A percentile compares a stretch with the other conserved stretches of the same genome.
These are phyloP conservation scores for Nemania sp. DNA, from an alignment of 2,329 filamentous ascomycete species.

Conservation along the genomic window DNA sequence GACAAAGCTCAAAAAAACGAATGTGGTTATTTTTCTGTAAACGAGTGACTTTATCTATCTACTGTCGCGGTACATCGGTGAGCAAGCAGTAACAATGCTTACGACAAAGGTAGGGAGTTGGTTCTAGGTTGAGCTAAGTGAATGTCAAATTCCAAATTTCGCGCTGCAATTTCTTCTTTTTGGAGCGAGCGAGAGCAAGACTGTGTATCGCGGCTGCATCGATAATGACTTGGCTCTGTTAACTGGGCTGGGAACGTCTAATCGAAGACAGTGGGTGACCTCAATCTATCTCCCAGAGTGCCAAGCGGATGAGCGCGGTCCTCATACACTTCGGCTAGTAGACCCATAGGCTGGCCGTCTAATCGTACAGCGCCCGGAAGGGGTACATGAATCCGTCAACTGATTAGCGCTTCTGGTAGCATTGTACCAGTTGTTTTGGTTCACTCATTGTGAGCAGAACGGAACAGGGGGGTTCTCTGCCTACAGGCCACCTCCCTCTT, in stretches of 20 bases:
- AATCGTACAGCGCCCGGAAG: too few species aligned
- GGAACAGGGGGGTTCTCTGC: slow-evolving; percentile 2
- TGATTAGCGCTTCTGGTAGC: neutral
- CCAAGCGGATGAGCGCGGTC: neutral
- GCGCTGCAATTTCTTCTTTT: slow-evolving; percentile 3
- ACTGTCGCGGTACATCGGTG: slow-evolving; percentile 1
- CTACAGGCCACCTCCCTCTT: slow-evolving; percentile 6
- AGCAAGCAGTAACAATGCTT: neutral
- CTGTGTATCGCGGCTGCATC: neutral
- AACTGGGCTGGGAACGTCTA: neutral
- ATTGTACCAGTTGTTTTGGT: slow-evolving; percentile 1
- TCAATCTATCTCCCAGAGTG: neutral
- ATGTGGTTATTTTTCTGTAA: too few species aligned
- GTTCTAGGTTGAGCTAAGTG: neutral
- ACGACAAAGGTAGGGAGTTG: neutral
- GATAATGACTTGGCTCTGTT: slow-evolving; percentile 2
- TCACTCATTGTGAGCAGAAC: too few species aligned
- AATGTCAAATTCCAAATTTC: slow-evolving; percentile 12
- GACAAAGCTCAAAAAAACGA: too few species aligned
- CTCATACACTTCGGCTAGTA: slow-evolving; percentile 2
- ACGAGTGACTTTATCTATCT: slow-evolving; percentile 11
- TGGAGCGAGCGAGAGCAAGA: slow-evolving; percentile 1
- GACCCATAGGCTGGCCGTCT: too few species aligned
- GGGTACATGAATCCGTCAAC: neutral
- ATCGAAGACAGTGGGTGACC: neutral